Evolutionary conservation across 257 asterid genomes (phyloP).

Genomic region (Fraxinus americana): DNA sequence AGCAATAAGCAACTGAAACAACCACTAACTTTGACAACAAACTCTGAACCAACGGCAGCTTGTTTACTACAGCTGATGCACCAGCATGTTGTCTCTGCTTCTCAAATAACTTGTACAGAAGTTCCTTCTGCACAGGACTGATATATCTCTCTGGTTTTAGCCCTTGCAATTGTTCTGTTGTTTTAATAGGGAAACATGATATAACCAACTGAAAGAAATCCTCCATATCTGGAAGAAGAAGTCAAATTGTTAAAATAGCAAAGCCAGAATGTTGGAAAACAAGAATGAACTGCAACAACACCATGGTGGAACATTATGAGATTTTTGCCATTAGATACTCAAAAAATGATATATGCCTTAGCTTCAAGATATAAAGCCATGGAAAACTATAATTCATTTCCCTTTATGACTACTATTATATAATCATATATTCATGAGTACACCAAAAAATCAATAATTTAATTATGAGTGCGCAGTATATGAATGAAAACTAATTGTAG

Average conservation of each 20-base stretch:
- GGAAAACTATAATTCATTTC: slow-evolving; percentile 18
- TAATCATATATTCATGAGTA: slow-evolving; percentile 2
- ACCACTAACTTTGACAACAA: slow-evolving; percentile 71
- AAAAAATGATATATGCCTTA: slow-evolving; percentile 20
- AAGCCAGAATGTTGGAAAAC: slow-evolving; percentile 7
- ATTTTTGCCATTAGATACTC: slow-evolving; percentile 6
- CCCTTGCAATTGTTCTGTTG: slow-evolving; percentile 47
- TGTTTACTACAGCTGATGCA: slow-evolving; percentile 66
- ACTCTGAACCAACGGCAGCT: slow-evolving; percentile 70
- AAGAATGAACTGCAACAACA: slow-evolving; percentile 21
- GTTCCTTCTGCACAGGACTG: slow-evolving; percentile 55
- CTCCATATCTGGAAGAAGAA: slow-evolving; percentile 71
- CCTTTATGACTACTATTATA: not conserved
- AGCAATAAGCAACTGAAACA: slow-evolving; percentile 85
- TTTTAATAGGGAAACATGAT: slow-evolving; percentile 77
- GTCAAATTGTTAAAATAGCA: slow-evolving; percentile 24
- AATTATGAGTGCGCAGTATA: no score
- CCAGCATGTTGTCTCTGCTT: slow-evolving; percentile 69
- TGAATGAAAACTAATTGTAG: not conserved
- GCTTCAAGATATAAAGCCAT: slow-evolving; percentile 21
- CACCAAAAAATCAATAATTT: slow-evolving; percentile 7
- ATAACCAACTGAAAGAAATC: slow-evolving; percentile 83
- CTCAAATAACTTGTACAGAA: slow-evolving; percentile 68
- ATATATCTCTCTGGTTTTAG: slow-evolving; percentile 63
- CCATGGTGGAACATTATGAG: slow-evolving; percentile 8